Evolutionary conservation across 2,329 filamentous ascomycete genomes (phyloP), one percentile per base, ranked within the genome.

Genomic region (Mycosphaerella arachidis): DNA sequence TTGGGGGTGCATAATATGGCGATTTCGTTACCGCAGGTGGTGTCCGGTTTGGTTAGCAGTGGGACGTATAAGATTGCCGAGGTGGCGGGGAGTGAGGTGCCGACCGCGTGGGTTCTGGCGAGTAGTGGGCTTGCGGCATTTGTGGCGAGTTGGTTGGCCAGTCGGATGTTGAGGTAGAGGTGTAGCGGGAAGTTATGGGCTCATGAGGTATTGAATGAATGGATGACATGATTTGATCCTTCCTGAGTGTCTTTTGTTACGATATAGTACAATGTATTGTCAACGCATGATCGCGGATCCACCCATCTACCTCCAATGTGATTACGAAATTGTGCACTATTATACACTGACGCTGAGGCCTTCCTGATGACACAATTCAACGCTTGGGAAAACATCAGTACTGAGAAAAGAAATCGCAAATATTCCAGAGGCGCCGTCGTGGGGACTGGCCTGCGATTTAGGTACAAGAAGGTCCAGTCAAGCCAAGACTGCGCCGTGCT

Each of bases 1-100:
- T 48, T 66, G 4, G 64, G 64, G 1, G 62, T 66, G 6, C 64
- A 66, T 48, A 66, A 66, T 31, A 59, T 66, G 56, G 64, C 64
- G 2, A 66, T 66, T n/a, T 64, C 62, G 0, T 31, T 66, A 30
- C 64, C 64, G 10, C 64, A 66, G 48, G 64, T 66, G 0, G 13
- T 66, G 4, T 60, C 62, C 12, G 64, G 64, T 1, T 31, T 56
- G n/a, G 55, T 66, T 1, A 59, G 57, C 6, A 64, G 62, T 40
- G 46, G 45, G 30, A 61, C 58, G 9, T 66, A 66, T 31, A 58
- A 56, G 27, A 56, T 63, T 58, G 62, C 62, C 9, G 64, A 66
- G 43, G 31, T 31, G 9, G 62, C 58, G 10, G 62, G 62, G 1
- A 66, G 64, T 61, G 33, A 63, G 13, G 56, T 63, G 20, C 62